phyloP scores from a whole-genome alignment of 176 grass and related monocot genomes.

The Oryza longistaminata region DNA sequence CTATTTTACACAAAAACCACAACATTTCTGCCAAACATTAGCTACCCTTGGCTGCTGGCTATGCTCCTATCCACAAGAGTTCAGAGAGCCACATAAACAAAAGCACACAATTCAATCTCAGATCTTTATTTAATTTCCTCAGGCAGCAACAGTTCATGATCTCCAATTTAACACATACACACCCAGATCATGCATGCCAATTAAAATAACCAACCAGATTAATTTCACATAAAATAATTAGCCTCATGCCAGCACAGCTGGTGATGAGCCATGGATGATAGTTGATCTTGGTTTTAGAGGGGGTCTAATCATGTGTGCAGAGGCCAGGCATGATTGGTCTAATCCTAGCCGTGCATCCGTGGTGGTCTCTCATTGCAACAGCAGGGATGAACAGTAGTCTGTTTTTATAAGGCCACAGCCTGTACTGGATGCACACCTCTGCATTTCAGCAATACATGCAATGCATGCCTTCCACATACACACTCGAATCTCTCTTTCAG shows the following conservation, averaged over 20 bases:
- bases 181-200: neutral
- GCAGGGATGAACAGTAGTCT: neutral
- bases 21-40: constrained; percentile 32
- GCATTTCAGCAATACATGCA: neutral
- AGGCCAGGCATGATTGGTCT: constrained; percentile 33
- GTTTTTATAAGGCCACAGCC: constrained; percentile 20
- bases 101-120: neutral
- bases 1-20: neutral
- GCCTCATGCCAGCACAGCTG: neutral
- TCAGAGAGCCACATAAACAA: neutral
- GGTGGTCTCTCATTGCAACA: constrained; percentile 37
- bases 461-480: constrained; percentile 41
- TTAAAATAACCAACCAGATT: neutral
- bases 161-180: neutral
- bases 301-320: neutral
- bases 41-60: neutral
- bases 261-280: neutral
- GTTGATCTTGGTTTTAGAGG: neutral
- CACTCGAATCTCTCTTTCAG: neutral
- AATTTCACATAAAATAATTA: too few relatives aligned
- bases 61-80: constrained; percentile 16
- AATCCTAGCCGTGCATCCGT: constrained; percentile 35
- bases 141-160: neutral
- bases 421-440: constrained; percentile 9
- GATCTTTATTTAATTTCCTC: neutral